Base-by-base conservation (phyloP, 1,139 yeast species). In the Wickerhamomyces sp. region DNA sequence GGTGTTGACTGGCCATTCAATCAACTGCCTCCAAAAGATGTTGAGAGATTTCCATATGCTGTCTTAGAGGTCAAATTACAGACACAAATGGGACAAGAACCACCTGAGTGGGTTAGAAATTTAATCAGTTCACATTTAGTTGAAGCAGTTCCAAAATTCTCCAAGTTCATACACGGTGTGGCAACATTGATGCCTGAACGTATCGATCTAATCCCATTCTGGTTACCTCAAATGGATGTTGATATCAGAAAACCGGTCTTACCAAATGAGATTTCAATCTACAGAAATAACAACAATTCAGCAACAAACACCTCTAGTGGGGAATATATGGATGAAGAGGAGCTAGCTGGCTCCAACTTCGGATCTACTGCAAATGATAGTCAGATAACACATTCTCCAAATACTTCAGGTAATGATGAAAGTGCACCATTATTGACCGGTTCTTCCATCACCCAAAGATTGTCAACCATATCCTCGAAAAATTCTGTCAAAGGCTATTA, bases 191-290 rank as follows among this genome's bases (percentile, higher is more conserved):
- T 93, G 56, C 93, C 96, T 11, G 94, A 89, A 38, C 78, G 75
- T 64, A 90, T 89, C 39, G 77, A 81, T 45, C 76, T 89, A 54
- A 83, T 93, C 59, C 99, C 99, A 44, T 93, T 88, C 69, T 93
- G 99, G 99, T 74, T 84, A 55, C 97, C 98, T n/a, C 99, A 93
- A 69, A 93, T 93, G 99, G 88, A 81, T 55, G 84, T 84, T 43
- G 99, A 93, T 63, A 93, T 93, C 56, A 82, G 95, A 64, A 93
- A 93, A 65, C 97, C 97, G 33, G 80, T 83, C 52, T 69, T 78
- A 36, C 79, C 79, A 59, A 79, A 77, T 52, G 80, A 78, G 46
- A 75, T 76, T 57, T 95, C 95, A 57, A 76, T 78, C 47, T 72
- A 68, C 50, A 69, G 83, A 32, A 81, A 82, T 23, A 72, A 72